These are phyloP conservation scores for Saccharum spontaneum DNA, from an alignment of 176 grass and related monocot genomes.

Conservation along the genomic window DNA sequence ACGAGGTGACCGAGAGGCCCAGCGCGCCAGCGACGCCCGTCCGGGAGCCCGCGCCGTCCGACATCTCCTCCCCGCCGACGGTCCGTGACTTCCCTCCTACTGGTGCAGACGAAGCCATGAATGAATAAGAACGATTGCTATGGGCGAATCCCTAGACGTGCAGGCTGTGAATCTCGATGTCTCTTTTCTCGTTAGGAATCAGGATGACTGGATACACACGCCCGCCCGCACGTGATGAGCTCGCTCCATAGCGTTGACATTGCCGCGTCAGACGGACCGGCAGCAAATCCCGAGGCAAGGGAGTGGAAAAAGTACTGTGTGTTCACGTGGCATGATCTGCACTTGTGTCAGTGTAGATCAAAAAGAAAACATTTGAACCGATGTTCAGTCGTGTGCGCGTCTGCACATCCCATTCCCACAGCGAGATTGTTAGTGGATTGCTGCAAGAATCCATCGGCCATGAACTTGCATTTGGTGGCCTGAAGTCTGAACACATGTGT, in stretches of 20 bases:
- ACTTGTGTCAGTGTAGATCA: neutral
- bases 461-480: neutral
- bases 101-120: neutral
- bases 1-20: constrained; percentile 71
- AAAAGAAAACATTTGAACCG: neutral
- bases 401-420: too few species aligned
- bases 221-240: neutral
- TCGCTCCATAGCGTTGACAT: neutral
- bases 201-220: neutral
- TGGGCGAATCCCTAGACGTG: neutral
- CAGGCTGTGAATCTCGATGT: neutral
- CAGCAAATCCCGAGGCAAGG: neutral
- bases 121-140: neutral
- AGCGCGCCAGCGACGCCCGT: constrained; percentile 63
- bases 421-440: neutral
- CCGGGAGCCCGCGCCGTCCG: constrained; percentile 38
- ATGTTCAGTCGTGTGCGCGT: neutral
- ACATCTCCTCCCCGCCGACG: constrained; percentile 39
- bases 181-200: neutral
- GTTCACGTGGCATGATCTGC: neutral
- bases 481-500: neutral
- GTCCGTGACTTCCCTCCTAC: constrained; percentile 11
- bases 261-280: neutral
- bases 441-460: neutral
- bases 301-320: neutral